phyloP scores from a whole-genome alignment of 164 flowering plant genomes.

The Kingdonia uniflora region DNA sequence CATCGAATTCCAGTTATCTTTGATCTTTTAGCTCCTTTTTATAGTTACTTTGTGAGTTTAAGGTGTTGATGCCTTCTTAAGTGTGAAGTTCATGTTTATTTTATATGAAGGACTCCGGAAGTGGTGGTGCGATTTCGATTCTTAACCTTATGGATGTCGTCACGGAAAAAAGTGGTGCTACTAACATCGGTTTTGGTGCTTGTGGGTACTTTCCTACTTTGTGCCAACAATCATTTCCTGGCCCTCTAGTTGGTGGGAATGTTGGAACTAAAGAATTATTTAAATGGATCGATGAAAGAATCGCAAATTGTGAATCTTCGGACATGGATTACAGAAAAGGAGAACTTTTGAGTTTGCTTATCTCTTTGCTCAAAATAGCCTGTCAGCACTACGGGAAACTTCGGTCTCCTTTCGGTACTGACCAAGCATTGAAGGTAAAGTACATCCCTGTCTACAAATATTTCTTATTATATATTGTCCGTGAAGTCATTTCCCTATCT shows the following conservation, averaged over 20 bases:
- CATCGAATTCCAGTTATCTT: background rate
- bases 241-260: constrained; percentile 91
- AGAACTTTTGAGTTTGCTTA: constrained; percentile 57
- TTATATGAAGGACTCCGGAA: constrained; percentile 42
- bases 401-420: constrained; percentile 88
- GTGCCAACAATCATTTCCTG: constrained; percentile 76
- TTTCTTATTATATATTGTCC: too few relatives aligned
- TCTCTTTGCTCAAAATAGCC: constrained; percentile 79
- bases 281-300: constrained; percentile 95
- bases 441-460: background rate
- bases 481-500: too few relatives aligned
- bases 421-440: constrained; percentile 48
- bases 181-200: constrained; percentile 21
- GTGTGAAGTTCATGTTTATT: constrained; percentile 2
- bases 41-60: too few relatives aligned
- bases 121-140: constrained; percentile 49
- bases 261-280: constrained; percentile 71
- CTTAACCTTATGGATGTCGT: constrained; percentile 70
- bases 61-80: too few relatives aligned
- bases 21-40: background rate
- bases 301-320: constrained; percentile 43
- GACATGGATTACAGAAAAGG: constrained; percentile 41
- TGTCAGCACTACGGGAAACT: constrained; percentile 94
- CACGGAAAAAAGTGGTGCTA: constrained; percentile 19
- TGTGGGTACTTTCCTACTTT: constrained; percentile 53